phyloP scores from a whole-genome alignment of 148 eudicot genomes.

The Chenopodium formosanum region DNA sequence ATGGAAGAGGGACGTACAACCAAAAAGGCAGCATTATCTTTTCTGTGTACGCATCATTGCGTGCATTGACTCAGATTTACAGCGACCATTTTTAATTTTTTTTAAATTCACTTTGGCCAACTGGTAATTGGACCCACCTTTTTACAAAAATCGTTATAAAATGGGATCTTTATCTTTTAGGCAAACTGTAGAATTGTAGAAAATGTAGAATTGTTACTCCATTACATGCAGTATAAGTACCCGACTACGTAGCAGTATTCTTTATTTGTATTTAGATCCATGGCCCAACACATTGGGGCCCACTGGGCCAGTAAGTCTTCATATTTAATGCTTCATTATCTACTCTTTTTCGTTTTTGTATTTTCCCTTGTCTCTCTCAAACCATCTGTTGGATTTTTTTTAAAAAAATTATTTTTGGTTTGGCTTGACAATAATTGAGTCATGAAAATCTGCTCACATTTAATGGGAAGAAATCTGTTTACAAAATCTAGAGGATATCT shows the following conservation, averaged over 20 bases:
- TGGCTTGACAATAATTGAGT: too few species aligned
- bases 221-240: not conserved
- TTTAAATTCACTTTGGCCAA: not conserved
- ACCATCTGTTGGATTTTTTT: not conserved
- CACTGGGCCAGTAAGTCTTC: not conserved
- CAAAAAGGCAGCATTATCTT: conserved; percentile 11
- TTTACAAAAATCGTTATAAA: not conserved
- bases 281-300: not conserved
- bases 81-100: not conserved
- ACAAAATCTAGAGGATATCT: too few species aligned
- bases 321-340: too few species aligned
- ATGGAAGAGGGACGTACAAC: not conserved
- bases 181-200: too few species aligned
- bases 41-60: conserved; percentile 14
- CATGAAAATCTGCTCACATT: too few species aligned
- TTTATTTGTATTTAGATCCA: not conserved
- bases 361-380: not conserved
- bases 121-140: not conserved
- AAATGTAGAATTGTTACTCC: not conserved
- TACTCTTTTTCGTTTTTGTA: not conserved
- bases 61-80: conserved; percentile 9
- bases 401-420: too few species aligned
- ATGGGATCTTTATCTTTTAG: too few species aligned
- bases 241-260: not conserved
- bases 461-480: too few species aligned